Evolutionary conservation across 768 basidiomycete genomes (phyloP).

Genomic region (Pleurotus citrinopileatus): DNA sequence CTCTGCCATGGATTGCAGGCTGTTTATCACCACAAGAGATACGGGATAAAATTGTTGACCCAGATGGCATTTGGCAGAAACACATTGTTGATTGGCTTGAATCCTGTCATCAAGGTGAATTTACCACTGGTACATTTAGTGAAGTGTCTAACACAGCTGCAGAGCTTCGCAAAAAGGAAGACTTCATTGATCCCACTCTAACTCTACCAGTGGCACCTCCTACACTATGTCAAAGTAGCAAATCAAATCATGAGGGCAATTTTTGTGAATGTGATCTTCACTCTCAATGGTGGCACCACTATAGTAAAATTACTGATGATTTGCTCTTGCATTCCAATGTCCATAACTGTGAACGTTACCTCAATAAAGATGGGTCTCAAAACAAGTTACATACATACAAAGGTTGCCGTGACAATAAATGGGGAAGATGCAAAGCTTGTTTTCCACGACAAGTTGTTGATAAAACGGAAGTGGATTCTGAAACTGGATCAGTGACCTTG

Average conservation of each 20-base stretch:
- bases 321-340: constrained; percentile 1
- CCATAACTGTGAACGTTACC: background rate
- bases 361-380: background rate
- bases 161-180: no score
- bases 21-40: constrained; percentile 29
- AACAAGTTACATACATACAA: constrained; percentile 4
- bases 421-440: constrained; percentile 26
- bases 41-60: constrained; percentile 21
- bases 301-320: background rate
- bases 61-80: constrained; percentile 14
- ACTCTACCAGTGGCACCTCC: background rate
- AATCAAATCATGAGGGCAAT: no score
- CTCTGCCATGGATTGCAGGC: constrained; percentile 27
- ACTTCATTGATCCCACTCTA: no score
- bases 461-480: background rate
- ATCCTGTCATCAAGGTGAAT: constrained; percentile 14
- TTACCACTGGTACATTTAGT: background rate
- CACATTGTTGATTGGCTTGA: constrained; percentile 8
- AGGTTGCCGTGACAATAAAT: constrained; percentile 25
- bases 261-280: background rate
- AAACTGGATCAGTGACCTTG: background rate
- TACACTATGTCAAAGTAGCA: background rate
- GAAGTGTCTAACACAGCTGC: background rate
- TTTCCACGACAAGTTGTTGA: constrained; percentile 26
- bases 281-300: background rate